Base-by-base conservation (phyloP, 768 basidiomycete genomes). In the Agaricus sinodeliciosus region DNA sequence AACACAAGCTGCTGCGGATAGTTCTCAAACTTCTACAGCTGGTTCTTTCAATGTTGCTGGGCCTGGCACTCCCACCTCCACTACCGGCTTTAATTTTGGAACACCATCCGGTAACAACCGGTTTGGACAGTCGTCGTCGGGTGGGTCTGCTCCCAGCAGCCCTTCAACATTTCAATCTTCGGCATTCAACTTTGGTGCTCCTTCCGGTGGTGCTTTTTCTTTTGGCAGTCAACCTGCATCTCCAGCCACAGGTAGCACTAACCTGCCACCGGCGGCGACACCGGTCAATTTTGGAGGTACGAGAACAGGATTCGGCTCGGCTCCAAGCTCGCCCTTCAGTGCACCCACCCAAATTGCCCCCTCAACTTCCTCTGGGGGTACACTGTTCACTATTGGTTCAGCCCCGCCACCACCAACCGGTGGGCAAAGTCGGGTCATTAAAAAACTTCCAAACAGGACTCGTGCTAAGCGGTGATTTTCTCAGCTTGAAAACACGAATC, bases 221-320 rank as follows among this genome's bases (percentile, higher is more conserved):
- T 85, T 84, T 60, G 80, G 76, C 18, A 70, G 77, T 35, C 82
- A 82, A 58, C 81, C 83, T 48, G 75, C 73, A 37, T 85, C 82
- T 9, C 82, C 82, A 25, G 81, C 77, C 42, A 66, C 67, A 49
- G 67, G 58, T 22, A 70, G 61, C 31, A 56, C 73, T 45, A 66
- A 55, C 48, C 60, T 78, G 36, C 72, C 80, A 5, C 69, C 64
- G 35, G 60, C 71, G 51, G 57, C 65, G 26, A 62, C 67, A 26
- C 63, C 71, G 19, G 69, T 68, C 9, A 69, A 69, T 35, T 82
- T 81, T 54, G 73, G 75, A 51, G 60, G 57, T 37, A 60, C 62
- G 26, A 63, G 59, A 54, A 49, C 48, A 44, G 67, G 65, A 19
- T 63, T 67, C 48, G 67, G 70, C 31, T 60, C 71, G n/a, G 60